A percentile compares a stretch with the other conserved stretches of the same genome.
Conservation (phyloP, 495 filamentous ascomycete species). For the Podospora pseudocomata region DNA sequence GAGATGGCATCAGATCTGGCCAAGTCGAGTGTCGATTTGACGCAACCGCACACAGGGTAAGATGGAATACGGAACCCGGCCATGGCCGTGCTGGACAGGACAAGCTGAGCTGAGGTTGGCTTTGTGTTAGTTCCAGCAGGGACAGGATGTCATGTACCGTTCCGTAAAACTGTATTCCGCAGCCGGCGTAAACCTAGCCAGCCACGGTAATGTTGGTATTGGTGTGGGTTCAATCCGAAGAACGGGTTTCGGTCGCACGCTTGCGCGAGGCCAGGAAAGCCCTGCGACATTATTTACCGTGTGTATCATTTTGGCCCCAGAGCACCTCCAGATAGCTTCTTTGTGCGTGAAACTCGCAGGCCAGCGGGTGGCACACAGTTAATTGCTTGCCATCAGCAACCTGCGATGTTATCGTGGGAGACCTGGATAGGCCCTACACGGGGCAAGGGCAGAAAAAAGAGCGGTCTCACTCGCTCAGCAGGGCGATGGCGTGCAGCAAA, state of each 20-base stretch:
- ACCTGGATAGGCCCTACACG: not conserved
- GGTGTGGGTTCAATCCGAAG: slow-evolving; percentile 12
- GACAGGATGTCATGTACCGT: slow-evolving; percentile 5
- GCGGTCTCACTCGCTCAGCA: not conserved
- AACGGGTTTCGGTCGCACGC: slow-evolving; percentile 12
- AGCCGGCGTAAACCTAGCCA: not conserved
- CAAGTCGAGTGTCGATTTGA: not conserved
- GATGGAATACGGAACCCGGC: no score
- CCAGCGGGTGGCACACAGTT: not conserved
- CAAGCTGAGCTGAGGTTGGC: not conserved
- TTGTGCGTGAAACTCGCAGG: not conserved
- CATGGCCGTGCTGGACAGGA: not conserved
- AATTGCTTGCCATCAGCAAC: not conserved
- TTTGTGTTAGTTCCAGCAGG: not conserved
- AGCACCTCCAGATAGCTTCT: not conserved
- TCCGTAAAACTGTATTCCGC: slow-evolving; percentile 4
- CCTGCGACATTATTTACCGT: slow-evolving; percentile 1
- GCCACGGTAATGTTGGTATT: slow-evolving; percentile 12
- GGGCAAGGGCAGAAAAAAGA: not conserved
- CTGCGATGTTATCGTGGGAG: not conserved
- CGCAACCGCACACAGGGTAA: no score
- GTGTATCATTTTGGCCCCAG: not conserved
- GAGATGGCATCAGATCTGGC: not conserved
- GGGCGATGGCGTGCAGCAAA: slow-evolving; percentile 18
- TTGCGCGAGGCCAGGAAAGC: slow-evolving; percentile 7